Evolutionary conservation across 306 rosid genomes (phyloP), one percentile per base, ranked within the genome.

Genomic region (Sechiopsis laciniata): DNA sequence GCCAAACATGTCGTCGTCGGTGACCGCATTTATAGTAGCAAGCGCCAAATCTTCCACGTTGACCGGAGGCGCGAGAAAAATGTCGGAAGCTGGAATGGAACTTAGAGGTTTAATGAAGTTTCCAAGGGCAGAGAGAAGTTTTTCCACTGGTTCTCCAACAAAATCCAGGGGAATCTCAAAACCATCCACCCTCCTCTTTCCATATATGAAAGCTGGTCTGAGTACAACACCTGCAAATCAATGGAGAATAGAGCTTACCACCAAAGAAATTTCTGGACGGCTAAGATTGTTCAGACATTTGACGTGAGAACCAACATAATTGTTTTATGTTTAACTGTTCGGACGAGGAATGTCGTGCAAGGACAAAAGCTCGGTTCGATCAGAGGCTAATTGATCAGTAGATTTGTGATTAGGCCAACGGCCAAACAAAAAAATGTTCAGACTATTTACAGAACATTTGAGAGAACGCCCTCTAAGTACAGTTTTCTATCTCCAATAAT

Each of bases 61-160:
- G 63, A 90, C 79, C 10, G 98, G 98, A 14, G 98, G 94, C 51
- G 97, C 88, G 64, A 94, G 82, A 73, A 90, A 76, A 50, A 94
- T 60, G 81, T 94, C 98, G 60, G 97, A 87, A 22, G 95, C 97
- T 0, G 98, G 98, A 73, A 94, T 89, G 63, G 97, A 89, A 83
- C 82, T 85, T 77, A 94, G 65, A 45, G 96, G 97, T 83, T 87
- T 94, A 68, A 90, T 89, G 80, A 89, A 81, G 84, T 77, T 90
- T 72, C 86, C 97, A 26, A 79, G 22, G 2, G 91, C 89, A 11
- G 71, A 58, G 15, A 94, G 87, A 78, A 94, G 58, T 82, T 72
- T 94, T 84, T 94, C 98, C 45, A 80, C 61, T 54, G 98, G 98
- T 78, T 87, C 84, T 68, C 97, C 97, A 24, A 94, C 76, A 74